phyloP scores from a whole-genome alignment of 352 stramenopile genomes.

The Thraustotheca clavata region DNA sequence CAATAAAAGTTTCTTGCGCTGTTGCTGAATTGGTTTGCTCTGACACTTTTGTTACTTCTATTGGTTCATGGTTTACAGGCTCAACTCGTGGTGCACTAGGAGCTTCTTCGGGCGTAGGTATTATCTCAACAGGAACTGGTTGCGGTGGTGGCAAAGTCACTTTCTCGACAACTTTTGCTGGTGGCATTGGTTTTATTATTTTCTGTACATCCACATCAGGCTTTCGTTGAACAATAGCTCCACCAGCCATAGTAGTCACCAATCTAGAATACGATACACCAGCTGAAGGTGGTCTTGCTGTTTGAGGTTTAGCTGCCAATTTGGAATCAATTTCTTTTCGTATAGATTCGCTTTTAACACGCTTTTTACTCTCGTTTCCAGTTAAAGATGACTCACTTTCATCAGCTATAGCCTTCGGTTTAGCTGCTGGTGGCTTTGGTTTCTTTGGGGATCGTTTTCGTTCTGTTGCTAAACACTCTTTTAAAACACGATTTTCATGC shows the following conservation, averaged over 20 bases:
- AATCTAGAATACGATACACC: neutral
- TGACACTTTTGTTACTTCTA: too few relatives aligned
- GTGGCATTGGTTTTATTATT: too few relatives aligned
- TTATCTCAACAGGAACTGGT: too few relatives aligned
- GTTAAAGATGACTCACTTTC: neutral
- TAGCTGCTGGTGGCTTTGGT: neutral
- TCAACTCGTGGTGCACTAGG: too few relatives aligned
- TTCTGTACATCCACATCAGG: too few relatives aligned
- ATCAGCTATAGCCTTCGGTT: neutral
- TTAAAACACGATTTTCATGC: constrained; percentile 14
- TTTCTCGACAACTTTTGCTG: too few relatives aligned
- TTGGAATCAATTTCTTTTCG: neutral
- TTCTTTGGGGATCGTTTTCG: neutral
- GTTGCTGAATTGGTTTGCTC: too few relatives aligned
- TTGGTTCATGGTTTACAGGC: too few relatives aligned
- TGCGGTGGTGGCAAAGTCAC: too few relatives aligned
- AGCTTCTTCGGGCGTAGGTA: too few relatives aligned
- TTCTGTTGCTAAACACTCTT: neutral
- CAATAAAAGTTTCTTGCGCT: too few relatives aligned
- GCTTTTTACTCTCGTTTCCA: too few relatives aligned
- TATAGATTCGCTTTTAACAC: neutral
- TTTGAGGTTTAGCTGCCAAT: neutral
- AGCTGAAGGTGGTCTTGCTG: neutral
- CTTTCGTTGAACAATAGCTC: neutral
- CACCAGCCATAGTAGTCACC: neutral